phyloP scores from a whole-genome alignment of 768 basidiomycete species.

The Hemileccinum impolitum region DNA sequence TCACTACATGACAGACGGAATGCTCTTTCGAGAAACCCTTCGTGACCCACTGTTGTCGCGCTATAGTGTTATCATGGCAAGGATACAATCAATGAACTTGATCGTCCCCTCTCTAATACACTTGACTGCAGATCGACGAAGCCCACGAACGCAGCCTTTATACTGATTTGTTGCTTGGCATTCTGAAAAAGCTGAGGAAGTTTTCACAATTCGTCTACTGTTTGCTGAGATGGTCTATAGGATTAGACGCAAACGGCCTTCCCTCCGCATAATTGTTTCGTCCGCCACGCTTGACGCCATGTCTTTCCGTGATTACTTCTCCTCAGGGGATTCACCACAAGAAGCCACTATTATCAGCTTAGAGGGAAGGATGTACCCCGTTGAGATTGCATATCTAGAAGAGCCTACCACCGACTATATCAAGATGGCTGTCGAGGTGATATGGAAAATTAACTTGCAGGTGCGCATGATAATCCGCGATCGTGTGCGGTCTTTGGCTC shows the following conservation, averaged over 20 bases:
- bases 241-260: constrained; percentile 87
- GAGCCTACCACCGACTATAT: constrained; percentile 81
- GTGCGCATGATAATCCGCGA: constrained; percentile 37
- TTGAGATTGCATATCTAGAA: constrained; percentile 85
- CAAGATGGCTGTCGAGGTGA: constrained; percentile 73
- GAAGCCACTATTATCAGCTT: constrained; percentile 85
- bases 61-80: constrained; percentile 94
- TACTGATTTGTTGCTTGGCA: constrained; percentile 87
- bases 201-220: not conserved
- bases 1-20: constrained; percentile 96
- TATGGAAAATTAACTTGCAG: constrained; percentile 79
- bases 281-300: constrained; percentile 95
- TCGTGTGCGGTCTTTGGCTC: not conserved
- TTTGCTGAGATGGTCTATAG: constrained; percentile 38
- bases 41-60: constrained; percentile 88
- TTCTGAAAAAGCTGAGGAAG: constrained; percentile 80
- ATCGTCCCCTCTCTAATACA: not conserved
- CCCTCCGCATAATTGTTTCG: constrained; percentile 87
- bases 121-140: constrained; percentile 76
- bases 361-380: constrained; percentile 93
- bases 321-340: constrained; percentile 52
- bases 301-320: constrained; percentile 88
- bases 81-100: constrained; percentile 14
- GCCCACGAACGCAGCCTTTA: constrained; percentile 97
- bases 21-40: constrained; percentile 93